phyloP scores from a whole-genome alignment of 768 basidiomycete genomes.

The Peribolospora baueri region DNA sequence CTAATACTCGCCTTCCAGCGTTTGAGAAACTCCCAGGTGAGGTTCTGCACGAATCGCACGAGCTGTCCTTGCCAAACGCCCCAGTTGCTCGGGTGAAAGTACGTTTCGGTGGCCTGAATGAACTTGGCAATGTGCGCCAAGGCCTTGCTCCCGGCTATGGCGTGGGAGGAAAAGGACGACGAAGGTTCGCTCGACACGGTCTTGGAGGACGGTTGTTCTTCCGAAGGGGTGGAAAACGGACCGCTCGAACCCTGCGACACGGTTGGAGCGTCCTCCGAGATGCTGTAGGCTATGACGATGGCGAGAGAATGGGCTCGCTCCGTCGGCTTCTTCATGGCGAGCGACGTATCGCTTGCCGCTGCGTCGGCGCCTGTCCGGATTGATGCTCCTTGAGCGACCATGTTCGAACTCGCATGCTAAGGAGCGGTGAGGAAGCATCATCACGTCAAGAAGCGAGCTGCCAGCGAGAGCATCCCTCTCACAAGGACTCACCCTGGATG shows the following conservation, averaged over 20 bases:
- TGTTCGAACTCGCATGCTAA: no score
- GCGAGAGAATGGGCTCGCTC: slow-evolving; percentile 41
- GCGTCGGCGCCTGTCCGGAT: slow-evolving; percentile 27
- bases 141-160: slow-evolving; percentile 55
- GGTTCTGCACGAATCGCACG: slow-evolving; percentile 43
- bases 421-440: no score
- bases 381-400: no score
- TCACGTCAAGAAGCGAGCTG: no score
- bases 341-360: slow-evolving; percentile 47
- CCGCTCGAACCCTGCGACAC: not conserved
- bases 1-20: slow-evolving; percentile 25
- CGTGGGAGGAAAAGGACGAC: not conserved
- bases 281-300: slow-evolving; percentile 66
- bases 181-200: not conserved
- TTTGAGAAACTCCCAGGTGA: slow-evolving; percentile 50
- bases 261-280: slow-evolving; percentile 48
- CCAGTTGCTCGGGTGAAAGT: slow-evolving; percentile 75
- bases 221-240: not conserved
- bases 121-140: slow-evolving; percentile 63
- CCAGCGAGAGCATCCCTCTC: no score
- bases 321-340: slow-evolving; percentile 26
- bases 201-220: not conserved
- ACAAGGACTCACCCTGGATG: not conserved
- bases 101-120: slow-evolving; percentile 64
- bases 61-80: slow-evolving; percentile 44